These are phyloP conservation scores for Solanum ossicruentum DNA, from an alignment of 257 asterid species.

Conservation along the genomic window DNA sequence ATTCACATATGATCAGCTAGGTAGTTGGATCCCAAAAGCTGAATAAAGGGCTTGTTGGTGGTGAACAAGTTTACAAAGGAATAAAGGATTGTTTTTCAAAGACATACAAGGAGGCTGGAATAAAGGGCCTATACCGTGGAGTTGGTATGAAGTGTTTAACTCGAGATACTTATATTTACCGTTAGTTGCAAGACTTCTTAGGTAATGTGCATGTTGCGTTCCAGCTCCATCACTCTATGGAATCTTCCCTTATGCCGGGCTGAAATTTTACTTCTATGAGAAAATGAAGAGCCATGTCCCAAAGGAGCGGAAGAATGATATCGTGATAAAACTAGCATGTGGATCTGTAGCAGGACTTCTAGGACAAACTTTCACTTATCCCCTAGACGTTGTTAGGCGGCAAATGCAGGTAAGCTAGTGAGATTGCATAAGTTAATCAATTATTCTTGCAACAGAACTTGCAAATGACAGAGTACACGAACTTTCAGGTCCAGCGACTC, in stretches of 20 bases:
- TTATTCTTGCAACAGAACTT: neutral
- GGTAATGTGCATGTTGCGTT: neutral
- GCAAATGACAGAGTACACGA: neutral
- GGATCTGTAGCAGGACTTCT: slow-evolving; percentile 91
- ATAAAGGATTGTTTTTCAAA: slow-evolving; percentile 75
- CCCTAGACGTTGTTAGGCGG: slow-evolving; percentile 84
- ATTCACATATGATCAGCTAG: slow-evolving; percentile 26
- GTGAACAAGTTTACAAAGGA: slow-evolving; percentile 56
- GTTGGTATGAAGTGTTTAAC: slow-evolving; percentile 44
- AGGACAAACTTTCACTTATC: slow-evolving; percentile 94
- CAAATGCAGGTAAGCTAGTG: slow-evolving; percentile 82
- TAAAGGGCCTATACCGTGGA: slow-evolving; percentile 79
- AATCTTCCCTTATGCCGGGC: slow-evolving; percentile 87
- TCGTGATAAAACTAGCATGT: slow-evolving; percentile 69
- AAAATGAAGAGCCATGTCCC: slow-evolving; percentile 85
- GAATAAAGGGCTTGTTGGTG: slow-evolving; percentile 18
- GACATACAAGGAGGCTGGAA: slow-evolving; percentile 71
- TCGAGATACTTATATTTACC: neutral
- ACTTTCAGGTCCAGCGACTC: slow-evolving; percentile 62
- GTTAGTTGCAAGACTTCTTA: neutral
- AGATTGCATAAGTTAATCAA: neutral
- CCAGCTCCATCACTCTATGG: slow-evolving; percentile 93
- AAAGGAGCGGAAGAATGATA: slow-evolving; percentile 53
- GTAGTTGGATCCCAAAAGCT: slow-evolving; percentile 49
- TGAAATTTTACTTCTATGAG: slow-evolving; percentile 87